Evolutionary conservation across 1,284 basidiomycete genomes (phyloP), one percentile per base, ranked within the genome.

Genomic region (Ganoderma leucocontextum): DNA sequence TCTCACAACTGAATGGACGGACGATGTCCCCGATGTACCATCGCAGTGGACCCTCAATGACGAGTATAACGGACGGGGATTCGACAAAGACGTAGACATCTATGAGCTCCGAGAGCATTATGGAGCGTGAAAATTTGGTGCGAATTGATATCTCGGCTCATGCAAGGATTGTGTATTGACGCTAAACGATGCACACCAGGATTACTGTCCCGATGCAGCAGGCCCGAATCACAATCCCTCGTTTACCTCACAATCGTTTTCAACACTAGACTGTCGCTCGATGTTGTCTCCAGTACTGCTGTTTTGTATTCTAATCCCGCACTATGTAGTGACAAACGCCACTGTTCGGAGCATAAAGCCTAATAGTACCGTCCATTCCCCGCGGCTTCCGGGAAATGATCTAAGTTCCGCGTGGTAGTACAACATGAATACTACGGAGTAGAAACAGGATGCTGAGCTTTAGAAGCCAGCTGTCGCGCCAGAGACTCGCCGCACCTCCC

Each of bases 111-210:
- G 39, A 39, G 13, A 8, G 39, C 39, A 4, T 17, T 49, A 6
- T 19, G 47, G 75, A 93, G 87, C 9, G 90, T 86, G 15, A 95
- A 39, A 39, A 39, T 1, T 1, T 39, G 39, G 39, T 39, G n/a
- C n/a, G n/a, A n/a, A n/a, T n/a, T n/a, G n/a, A n/a, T n/a, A n/a
- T n/a, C n/a, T n/a, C n/a, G n/a, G n/a, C n/a, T n/a, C n/a, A n/a
- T n/a, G n/a, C n/a, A n/a, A n/a, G n/a, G n/a, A n/a, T n/a, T n/a
- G n/a, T n/a, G n/a, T n/a, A n/a, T n/a, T n/a, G n/a, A n/a, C n/a
- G n/a, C n/a, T n/a, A n/a, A n/a, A n/a, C n/a, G n/a, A n/a, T n/a
- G n/a, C n/a, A n/a, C n/a, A n/a, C n/a, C n/a, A n/a, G n/a, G n/a
- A n/a, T n/a, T n/a, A n/a, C n/a, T 29, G 29, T 29, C 29, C 29